Evolutionary conservation across 495 filamentous ascomycete genomes (phyloP).

Genomic region (Podospora bellae-mahoneyi): DNA sequence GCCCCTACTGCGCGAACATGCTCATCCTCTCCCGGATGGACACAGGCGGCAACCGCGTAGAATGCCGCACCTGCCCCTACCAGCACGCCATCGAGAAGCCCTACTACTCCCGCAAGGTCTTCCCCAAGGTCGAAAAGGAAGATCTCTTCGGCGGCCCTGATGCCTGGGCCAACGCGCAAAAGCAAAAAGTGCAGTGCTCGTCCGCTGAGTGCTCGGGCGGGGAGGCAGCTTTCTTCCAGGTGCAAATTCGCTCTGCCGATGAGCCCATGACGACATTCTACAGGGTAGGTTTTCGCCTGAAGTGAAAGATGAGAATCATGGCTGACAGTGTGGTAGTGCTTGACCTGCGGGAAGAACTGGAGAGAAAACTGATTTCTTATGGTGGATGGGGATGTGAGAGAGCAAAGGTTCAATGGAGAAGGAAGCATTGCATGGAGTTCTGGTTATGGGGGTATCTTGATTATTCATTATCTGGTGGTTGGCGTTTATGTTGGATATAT

Average conservation of each 20-base stretch:
- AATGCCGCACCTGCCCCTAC: slow-evolving; percentile 94
- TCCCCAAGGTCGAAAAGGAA: slow-evolving; percentile 77
- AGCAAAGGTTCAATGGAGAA: neutral
- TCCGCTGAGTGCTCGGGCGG: slow-evolving; percentile 68
- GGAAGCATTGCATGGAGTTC: slow-evolving; percentile 28
- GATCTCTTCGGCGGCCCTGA: slow-evolving; percentile 86
- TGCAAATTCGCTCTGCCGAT: slow-evolving; percentile 96
- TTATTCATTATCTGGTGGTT: neutral
- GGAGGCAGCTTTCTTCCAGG: slow-evolving; percentile 88
- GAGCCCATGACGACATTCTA: slow-evolving; percentile 98
- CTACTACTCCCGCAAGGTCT: slow-evolving; percentile 73
- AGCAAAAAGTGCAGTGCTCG: slow-evolving; percentile 70
- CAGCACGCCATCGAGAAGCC: slow-evolving; percentile 68
- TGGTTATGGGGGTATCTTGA: neutral
- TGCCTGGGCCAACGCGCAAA: slow-evolving; percentile 87
- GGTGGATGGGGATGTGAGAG: neutral
- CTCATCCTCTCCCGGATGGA: slow-evolving; percentile 60
- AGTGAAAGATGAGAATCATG: neutral
- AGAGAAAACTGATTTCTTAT: slow-evolving; percentile 47
- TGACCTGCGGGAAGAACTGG: slow-evolving; percentile 56
- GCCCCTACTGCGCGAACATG: slow-evolving; percentile 86
- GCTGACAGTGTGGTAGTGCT: slow-evolving; percentile 48
- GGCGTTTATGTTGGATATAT: neutral
- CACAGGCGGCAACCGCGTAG: slow-evolving; percentile 60
- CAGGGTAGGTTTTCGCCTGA: slow-evolving; percentile 56